Conservation (phyloP, 805 yeast genomes). For the Kuraishia ogatae region DNA sequence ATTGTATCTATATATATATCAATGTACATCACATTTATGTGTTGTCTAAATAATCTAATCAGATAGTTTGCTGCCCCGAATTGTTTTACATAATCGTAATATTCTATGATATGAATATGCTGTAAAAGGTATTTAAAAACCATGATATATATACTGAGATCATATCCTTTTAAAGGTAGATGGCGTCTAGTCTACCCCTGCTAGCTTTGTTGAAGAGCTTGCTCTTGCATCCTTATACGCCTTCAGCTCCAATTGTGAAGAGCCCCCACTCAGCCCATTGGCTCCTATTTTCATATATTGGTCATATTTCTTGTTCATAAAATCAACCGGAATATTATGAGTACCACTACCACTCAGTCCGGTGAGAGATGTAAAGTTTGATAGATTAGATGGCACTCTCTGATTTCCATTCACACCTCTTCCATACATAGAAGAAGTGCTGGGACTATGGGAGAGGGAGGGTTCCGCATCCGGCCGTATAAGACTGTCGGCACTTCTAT, state of each 20-base stretch:
- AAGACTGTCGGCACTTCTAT: not conserved
- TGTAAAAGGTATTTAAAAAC: too few relatives aligned
- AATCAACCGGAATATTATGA: not conserved
- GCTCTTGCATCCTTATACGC: not conserved
- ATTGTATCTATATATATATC: not conserved
- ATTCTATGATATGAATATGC: too few relatives aligned
- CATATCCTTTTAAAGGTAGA: not conserved
- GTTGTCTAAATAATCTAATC: not conserved
- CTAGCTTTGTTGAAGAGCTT: not conserved
- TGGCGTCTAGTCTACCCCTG: not conserved
- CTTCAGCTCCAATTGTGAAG: slow-evolving; percentile 1
- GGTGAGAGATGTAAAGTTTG: not conserved
- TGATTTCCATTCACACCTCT: not conserved
- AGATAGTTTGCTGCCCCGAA: not conserved
- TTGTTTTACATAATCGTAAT: not conserved
- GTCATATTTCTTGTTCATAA: slow-evolving; percentile 3
- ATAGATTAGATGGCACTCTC: not conserved
- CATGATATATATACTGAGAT: too few relatives aligned
- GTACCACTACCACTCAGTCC: not conserved
- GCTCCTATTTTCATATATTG: not conserved
- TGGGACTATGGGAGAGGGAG: not conserved
- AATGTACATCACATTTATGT: not conserved
- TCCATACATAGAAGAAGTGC: not conserved
- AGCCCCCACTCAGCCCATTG: not conserved
- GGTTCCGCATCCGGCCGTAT: not conserved